Base-by-base conservation (phyloP, 768 basidiomycete genomes). In the Naganishia onofrii region DNA sequence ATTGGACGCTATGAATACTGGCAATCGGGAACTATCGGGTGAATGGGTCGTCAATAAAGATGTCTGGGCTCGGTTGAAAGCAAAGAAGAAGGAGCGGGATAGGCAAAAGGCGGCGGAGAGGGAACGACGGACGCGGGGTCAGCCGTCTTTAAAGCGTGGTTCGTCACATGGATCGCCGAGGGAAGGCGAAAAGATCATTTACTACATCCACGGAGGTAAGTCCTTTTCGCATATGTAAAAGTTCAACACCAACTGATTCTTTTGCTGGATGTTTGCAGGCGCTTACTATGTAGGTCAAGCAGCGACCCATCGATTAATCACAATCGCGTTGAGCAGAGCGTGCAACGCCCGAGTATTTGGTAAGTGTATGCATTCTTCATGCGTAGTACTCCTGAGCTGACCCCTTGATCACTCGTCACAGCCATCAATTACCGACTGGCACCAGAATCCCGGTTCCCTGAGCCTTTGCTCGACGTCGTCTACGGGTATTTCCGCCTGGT, bases 11-110 rank as follows among this genome's bases (percentile, higher is more conserved):
- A 77, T 84, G 21, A 95, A 99, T 80, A 84, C 84, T 12, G 94
- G 93, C 38, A 79, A 76, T 10, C 86, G 95, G 4, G 90, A 94
- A 76, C 84, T 99, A 34, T 88, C 88, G 0, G 95, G 93, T 0
- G 95, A 99, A 83, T 99, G 95, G 95, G 88, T 98, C 28, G 90
- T 97, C n/a, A 92, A 92, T 42, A 90, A 90, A 79, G 87, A 87
- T 72, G 87, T 94, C 0, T 99, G 95, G 95, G 88, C 88, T 72
- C 83, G 87, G 32, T 84, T 96, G 73, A 93, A 96, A 76, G 83
- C 85, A 19, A 92, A 94, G 76, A 90, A 91, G 87, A 88, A 32
- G 67, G 76, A 55, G 70, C 69, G 60, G 10, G 66, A 44, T 13
- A 72, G 48, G 60, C 60, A 48, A 65, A 46, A 72, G 17, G 55